Evolutionary conservation across 1,139 yeast genomes (phyloP).

Genomic region (Pneumocystis wakefieldiae): DNA sequence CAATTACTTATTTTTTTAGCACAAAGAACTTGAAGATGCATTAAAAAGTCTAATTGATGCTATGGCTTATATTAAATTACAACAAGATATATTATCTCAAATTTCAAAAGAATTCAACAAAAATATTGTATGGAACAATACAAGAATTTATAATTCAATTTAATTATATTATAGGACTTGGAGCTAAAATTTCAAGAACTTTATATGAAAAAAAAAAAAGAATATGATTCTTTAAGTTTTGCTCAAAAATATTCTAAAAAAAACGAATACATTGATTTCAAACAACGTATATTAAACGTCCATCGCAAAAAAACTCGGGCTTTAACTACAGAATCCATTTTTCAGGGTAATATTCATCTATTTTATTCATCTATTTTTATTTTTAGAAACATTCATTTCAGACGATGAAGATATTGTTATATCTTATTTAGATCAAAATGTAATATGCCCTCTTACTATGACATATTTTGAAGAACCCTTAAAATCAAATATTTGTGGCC

Average conservation of each 20-base stretch:
- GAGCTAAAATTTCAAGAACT: not conserved
- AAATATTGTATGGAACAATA: not conserved
- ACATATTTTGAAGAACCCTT: not conserved
- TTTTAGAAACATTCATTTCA: not conserved
- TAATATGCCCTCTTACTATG: constrained; percentile 1
- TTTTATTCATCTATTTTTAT: not conserved
- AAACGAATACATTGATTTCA: not conserved
- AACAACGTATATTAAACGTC: not conserved
- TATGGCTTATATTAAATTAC: not conserved
- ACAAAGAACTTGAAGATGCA: not conserved
- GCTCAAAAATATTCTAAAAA: not conserved
- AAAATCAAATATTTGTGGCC: not conserved
- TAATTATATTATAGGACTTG: not conserved
- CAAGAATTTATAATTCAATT: not conserved
- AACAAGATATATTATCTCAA: not conserved
- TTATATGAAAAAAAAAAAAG: not conserved
- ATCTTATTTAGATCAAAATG: not conserved
- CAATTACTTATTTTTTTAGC: not conserved
- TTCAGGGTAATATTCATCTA: not conserved
- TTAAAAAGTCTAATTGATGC: constrained; percentile 1
- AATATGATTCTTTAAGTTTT: not conserved
- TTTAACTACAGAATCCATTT: not conserved
- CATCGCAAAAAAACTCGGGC: not conserved
- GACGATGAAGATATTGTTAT: not conserved
- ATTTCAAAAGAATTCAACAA: not conserved